phyloP scores from a whole-genome alignment of 352 stramenopile species.

The Phytophthora capsici region DNA sequence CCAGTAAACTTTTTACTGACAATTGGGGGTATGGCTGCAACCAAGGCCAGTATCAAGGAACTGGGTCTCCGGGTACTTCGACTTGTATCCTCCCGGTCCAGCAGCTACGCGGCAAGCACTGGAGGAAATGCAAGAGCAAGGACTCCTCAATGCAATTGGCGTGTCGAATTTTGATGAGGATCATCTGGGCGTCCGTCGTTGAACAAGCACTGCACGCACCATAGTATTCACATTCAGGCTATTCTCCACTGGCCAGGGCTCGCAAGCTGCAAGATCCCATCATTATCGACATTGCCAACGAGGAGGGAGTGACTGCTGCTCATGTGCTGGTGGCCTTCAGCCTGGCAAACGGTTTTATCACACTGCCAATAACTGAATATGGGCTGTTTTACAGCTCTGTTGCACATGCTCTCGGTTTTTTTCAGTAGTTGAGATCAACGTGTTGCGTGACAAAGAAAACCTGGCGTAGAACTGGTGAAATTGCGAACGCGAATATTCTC shows the following conservation, averaged over 20 bases:
- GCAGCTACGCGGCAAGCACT: constrained; percentile 46
- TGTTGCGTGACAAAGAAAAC: constrained; percentile 6
- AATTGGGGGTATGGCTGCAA: constrained; percentile 62
- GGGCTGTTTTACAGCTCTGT: too few species aligned
- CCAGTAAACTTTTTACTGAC: constrained; percentile 69
- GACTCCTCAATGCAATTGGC: constrained; percentile 77
- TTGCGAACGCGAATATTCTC: constrained; percentile 7
- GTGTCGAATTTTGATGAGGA: constrained; percentile 50
- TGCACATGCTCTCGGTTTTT: too few species aligned
- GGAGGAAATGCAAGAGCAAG: constrained; percentile 49
- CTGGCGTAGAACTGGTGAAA: constrained; percentile 4
- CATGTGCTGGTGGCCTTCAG: constrained; percentile 63
- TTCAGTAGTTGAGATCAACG: background rate
- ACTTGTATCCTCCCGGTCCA: constrained; percentile 69
- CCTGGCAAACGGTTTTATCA: constrained; percentile 57
- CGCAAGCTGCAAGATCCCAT: constrained; percentile 40
- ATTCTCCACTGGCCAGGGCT: constrained; percentile 50
- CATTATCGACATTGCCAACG: constrained; percentile 36
- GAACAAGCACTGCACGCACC: background rate
- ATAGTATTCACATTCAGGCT: constrained; percentile 43
- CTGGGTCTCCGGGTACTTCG: constrained; percentile 79
- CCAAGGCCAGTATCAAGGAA: constrained; percentile 49
- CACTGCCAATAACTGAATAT: too few species aligned
- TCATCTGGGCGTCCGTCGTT: constrained; percentile 2
- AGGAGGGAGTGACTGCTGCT: constrained; percentile 37